These are phyloP conservation scores for Albophoma yamanashiensis DNA, from an alignment of 2,329 filamentous ascomycete species.

Conservation along the genomic window DNA sequence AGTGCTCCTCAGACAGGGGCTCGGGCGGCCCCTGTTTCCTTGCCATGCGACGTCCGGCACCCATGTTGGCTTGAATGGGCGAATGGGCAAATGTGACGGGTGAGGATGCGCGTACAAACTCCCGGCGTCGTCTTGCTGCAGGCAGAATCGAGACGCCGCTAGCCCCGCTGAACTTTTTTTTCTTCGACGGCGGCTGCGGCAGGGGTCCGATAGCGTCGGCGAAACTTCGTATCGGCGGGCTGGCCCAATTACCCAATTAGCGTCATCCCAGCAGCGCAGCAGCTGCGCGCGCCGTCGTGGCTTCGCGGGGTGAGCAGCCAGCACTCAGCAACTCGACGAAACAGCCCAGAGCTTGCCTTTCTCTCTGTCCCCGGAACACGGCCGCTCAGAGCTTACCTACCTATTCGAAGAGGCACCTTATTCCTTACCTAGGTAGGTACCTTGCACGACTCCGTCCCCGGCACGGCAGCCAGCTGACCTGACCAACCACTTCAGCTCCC, in stretches of 20 bases:
- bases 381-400: background rate
- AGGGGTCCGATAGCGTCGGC: conserved; percentile 20
- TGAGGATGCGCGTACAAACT: background rate
- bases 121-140: background rate
- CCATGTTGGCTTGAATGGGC: conserved; percentile 49
- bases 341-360: background rate
- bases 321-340: background rate
- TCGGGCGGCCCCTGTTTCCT: conserved; percentile 88
- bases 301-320: background rate
- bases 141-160: conserved; percentile 6
- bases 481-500: background rate
- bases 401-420: no score
- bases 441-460: no score
- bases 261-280: background rate
- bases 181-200: conserved; percentile 12
- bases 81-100: conserved; percentile 5
- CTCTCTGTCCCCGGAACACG: no score
- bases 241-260: conserved; percentile 1
- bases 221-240: conserved; percentile 19
- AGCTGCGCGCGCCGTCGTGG: background rate
- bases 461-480: no score
- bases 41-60: conserved; percentile 73
- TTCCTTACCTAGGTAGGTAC: no score
- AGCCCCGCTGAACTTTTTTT: conserved; percentile 31
- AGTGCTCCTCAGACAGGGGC: conserved; percentile 69